phyloP scores from a whole-genome alignment of 129 eudicot genomes.

The Cynara cardunculus region DNA sequence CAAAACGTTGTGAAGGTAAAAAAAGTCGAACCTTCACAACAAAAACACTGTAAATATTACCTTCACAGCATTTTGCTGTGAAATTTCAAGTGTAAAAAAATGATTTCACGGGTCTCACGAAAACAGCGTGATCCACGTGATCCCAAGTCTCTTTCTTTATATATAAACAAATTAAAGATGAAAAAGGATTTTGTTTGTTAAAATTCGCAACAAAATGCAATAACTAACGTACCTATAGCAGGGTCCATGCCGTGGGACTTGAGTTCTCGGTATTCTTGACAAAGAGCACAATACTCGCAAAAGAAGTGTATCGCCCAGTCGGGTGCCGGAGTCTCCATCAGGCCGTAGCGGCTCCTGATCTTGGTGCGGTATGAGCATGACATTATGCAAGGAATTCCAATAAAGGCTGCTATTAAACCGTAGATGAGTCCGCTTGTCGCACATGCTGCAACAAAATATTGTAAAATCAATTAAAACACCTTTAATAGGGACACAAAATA shows the following conservation, averaged over 20 bases:
- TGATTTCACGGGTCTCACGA: too few species aligned
- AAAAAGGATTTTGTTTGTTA: too few species aligned
- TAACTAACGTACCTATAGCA: conserved; percentile 34
- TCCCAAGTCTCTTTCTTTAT: too few species aligned
- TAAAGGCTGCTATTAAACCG: conserved; percentile 16
- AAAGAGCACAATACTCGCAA: conserved; percentile 58
- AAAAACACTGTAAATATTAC: too few species aligned
- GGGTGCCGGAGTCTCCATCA: conserved; percentile 50
- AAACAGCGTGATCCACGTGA: too few species aligned
- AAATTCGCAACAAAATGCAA: not conserved
- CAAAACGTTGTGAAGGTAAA: too few species aligned
- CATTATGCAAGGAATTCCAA: conserved; percentile 49
- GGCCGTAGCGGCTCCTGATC: conserved; percentile 37
- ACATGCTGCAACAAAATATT: conserved; percentile 30
- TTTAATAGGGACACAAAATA: not conserved
- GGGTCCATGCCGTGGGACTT: conserved; percentile 41
- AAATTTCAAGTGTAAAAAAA: too few species aligned
- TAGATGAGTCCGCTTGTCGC: conserved; percentile 43
- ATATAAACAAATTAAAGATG: too few species aligned
- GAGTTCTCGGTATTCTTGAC: conserved; percentile 62
- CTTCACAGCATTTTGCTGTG: too few species aligned
- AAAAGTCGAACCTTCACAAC: too few species aligned
- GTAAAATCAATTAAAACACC: not conserved
- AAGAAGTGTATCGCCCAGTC: conserved; percentile 52
- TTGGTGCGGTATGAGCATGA: conserved; percentile 50